Percentiles rank a stretch among this genome's conserved stretches.
Conservation (phyloP, 208 protist genomes). For the Acanthamoeba lenticulata region DNA sequence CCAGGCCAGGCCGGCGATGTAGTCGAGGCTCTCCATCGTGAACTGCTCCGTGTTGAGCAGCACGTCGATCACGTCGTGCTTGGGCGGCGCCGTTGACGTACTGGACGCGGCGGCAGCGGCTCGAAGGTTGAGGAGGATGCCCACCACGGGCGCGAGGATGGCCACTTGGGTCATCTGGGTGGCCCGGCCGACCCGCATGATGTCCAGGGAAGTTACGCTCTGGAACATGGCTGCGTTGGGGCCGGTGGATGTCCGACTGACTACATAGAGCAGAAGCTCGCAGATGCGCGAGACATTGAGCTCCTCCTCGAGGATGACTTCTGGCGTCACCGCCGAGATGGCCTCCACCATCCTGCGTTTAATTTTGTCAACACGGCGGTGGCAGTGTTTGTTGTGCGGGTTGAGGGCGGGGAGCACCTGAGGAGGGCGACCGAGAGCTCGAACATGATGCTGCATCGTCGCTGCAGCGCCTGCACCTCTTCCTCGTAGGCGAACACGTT, state of each 20-base stretch:
- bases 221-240: slow-evolving; percentile 48
- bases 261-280: slow-evolving; percentile 5
- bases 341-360: slow-evolving; percentile 32
- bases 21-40: slow-evolving; percentile 15
- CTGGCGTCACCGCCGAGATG: slow-evolving; percentile 35
- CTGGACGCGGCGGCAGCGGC: neutral
- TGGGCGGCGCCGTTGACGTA: neutral
- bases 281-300: slow-evolving; percentile 51
- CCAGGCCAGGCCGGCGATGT: slow-evolving; percentile 23
- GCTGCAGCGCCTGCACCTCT: slow-evolving; percentile 43
- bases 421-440: slow-evolving; percentile 55
- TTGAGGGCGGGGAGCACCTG: neutral
- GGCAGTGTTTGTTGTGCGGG: neutral
- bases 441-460: slow-evolving; percentile 65
- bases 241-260: slow-evolving; percentile 21
- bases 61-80: neutral
- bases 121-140: slow-evolving; percentile 52
- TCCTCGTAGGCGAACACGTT: slow-evolving; percentile 16
- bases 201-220: slow-evolving; percentile 51
- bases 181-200: slow-evolving; percentile 17
- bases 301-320: slow-evolving; percentile 14
- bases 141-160: slow-evolving; percentile 47
- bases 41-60: slow-evolving; percentile 2
- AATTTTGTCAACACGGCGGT: neutral
- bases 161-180: neutral